A percentile compares a stretch with the other conserved stretches of the same genome.
phyloP scores from a whole-genome alignment of 2,329 filamentous ascomycete genomes.

The Fusarium sp. region DNA sequence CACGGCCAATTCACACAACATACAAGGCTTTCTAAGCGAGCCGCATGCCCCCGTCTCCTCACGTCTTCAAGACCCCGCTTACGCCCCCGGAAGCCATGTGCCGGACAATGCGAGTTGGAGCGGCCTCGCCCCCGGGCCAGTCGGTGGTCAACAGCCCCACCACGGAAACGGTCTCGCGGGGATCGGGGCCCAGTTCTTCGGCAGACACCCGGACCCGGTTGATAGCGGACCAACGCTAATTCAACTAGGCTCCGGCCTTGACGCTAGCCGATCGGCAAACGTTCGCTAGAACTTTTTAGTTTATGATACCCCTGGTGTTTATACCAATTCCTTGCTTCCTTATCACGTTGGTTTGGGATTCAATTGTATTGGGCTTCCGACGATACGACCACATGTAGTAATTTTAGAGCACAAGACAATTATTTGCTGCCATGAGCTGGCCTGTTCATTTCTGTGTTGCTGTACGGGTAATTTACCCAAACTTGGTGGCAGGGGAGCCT shows the following conservation, averaged over 20 bases:
- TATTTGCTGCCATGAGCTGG: too few species aligned
- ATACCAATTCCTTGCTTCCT: too few species aligned
- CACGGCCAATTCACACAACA: neutral
- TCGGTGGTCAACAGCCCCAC: neutral
- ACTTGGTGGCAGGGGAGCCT: too few species aligned
- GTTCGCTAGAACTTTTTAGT: neutral
- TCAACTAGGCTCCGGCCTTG: neutral
- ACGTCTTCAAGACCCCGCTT: constrained; percentile 3
- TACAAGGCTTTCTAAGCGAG: constrained; percentile 1
- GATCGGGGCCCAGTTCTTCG: constrained; percentile 5
- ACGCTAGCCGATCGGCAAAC: neutral
- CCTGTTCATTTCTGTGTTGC: too few species aligned
- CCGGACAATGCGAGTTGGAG: constrained; percentile 1
- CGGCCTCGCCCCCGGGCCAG: neutral
- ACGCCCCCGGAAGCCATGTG: neutral
- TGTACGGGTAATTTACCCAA: too few species aligned
- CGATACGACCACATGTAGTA: too few species aligned
- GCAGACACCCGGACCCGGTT: constrained; percentile 1
- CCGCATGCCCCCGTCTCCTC: constrained; percentile 4
- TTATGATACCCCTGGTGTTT: neutral
- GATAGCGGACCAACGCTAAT: neutral
- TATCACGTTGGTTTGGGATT: too few species aligned
- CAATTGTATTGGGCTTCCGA: too few species aligned
- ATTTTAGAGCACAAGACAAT: too few species aligned
- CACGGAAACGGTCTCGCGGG: neutral